These are phyloP conservation scores for Fonsecaea pedrosoi DNA, from an alignment of 2,329 filamentous ascomycete species.

Conservation along the genomic window DNA sequence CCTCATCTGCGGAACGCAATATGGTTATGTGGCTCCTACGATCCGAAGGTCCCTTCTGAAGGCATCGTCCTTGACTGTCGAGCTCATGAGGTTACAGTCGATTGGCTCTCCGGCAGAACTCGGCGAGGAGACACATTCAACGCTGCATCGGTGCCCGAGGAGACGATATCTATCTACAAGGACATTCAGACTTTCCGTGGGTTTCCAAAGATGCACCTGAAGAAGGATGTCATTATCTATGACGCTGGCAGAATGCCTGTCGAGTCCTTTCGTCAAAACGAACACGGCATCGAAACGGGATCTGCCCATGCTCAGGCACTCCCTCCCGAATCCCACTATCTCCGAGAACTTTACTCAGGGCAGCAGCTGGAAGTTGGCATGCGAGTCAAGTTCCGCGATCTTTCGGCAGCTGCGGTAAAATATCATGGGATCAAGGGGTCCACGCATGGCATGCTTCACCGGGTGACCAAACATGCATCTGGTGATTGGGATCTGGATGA, in stretches of 20 bases:
- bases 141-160: slow-evolving; percentile 25
- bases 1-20: slow-evolving; percentile 58
- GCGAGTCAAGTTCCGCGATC: slow-evolving; percentile 63
- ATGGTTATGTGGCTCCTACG: slow-evolving; percentile 61
- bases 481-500: slow-evolving; percentile 66
- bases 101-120: slow-evolving; percentile 59
- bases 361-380: slow-evolving; percentile 53
- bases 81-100: slow-evolving; percentile 54
- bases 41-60: slow-evolving; percentile 53
- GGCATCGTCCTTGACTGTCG: slow-evolving; percentile 62
- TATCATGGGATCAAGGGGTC: slow-evolving; percentile 52
- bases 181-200: slow-evolving; percentile 36
- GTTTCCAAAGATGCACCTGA: slow-evolving; percentile 36
- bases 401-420: slow-evolving; percentile 58
- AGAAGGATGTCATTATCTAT: slow-evolving; percentile 30
- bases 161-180: slow-evolving; percentile 33
- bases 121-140: neutral
- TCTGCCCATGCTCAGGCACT: neutral
- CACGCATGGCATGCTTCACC: slow-evolving; percentile 51
- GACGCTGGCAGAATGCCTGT: slow-evolving; percentile 39
- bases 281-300: neutral
- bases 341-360: slow-evolving; percentile 16
- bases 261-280: neutral
- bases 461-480: slow-evolving; percentile 55
- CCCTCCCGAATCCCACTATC: neutral